Percentiles rank a stretch among this genome's conserved stretches.
phyloP scores from a whole-genome alignment of 2,329 filamentous ascomycete genomes.

The Nannizziopsis barbatae region DNA sequence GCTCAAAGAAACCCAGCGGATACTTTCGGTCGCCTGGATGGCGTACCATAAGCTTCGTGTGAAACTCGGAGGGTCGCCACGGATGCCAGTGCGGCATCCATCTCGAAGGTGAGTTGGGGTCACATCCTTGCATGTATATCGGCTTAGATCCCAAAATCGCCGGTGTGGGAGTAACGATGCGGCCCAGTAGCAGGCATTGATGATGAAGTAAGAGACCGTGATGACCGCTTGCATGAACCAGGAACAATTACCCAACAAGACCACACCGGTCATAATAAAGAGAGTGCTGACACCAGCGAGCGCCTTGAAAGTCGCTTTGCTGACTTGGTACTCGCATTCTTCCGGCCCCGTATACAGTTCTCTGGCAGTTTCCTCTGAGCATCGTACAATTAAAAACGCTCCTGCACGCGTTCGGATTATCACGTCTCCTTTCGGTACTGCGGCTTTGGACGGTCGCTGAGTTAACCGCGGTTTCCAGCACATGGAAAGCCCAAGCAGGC shows the following conservation, averaged over 20 bases:
- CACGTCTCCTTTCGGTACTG: constrained; percentile 48
- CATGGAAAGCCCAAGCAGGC: constrained; percentile 46
- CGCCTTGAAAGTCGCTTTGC: constrained; percentile 37
- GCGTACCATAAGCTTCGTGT: constrained; percentile 50
- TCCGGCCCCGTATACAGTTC: constrained; percentile 53
- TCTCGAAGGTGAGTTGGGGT: constrained; percentile 31
- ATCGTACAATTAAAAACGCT: constrained; percentile 48
- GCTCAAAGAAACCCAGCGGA: constrained; percentile 44
- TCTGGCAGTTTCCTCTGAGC: constrained; percentile 50
- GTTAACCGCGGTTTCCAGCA: constrained; percentile 48
- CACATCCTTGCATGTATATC: constrained; percentile 38
- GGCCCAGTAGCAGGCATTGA: constrained; percentile 52
- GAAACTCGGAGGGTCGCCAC: constrained; percentile 30
- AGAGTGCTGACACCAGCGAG: constrained; percentile 50
- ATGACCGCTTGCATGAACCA: constrained; percentile 51
- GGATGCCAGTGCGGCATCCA: constrained; percentile 17
- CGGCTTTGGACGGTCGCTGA: constrained; percentile 39
- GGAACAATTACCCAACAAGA: constrained; percentile 52
- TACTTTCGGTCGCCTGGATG: constrained; percentile 44
- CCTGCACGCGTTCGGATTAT: constrained; percentile 51
- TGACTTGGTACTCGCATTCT: constrained; percentile 47
- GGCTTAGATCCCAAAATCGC: constrained; percentile 48
- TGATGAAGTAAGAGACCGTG: constrained; percentile 46
- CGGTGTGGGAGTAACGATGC: constrained; percentile 41
- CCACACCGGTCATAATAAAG: constrained; percentile 50